Conservation (phyloP, 2,329 filamentous ascomycete species). For the Lecanoromycetidae sp. region DNA sequence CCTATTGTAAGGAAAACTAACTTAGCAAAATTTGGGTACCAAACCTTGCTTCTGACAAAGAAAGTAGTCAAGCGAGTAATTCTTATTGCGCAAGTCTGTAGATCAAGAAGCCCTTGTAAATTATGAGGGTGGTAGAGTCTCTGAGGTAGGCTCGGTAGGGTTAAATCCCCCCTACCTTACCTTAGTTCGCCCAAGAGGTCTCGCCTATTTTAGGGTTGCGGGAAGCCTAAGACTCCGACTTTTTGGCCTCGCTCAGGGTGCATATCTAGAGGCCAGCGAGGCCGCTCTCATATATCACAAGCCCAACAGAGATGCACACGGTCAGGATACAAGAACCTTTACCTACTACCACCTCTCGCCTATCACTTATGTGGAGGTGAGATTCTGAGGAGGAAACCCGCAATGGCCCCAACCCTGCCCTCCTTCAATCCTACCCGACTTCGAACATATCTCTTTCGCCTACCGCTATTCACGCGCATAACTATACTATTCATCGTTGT, state of each 20-base stretch:
- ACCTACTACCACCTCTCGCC: not conserved
- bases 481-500: slow-evolving; percentile 54
- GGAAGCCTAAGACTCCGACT: not conserved
- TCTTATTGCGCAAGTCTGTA: too few species aligned
- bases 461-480: slow-evolving; percentile 76
- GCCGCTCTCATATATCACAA: not conserved
- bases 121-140: too few species aligned
- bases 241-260: not conserved
- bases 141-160: too few species aligned
- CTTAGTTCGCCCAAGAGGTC: not conserved
- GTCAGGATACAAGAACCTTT: not conserved
- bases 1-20: too few species aligned
- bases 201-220: slow-evolving; percentile 4
- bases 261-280: not conserved
- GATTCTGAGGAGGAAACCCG: not conserved
- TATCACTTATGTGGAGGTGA: not conserved
- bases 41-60: too few species aligned
- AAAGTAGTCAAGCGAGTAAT: too few species aligned
- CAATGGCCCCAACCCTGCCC: slow-evolving; percentile 36
- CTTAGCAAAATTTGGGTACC: too few species aligned
- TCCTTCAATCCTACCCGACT: slow-evolving; percentile 60
- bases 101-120: too few species aligned
- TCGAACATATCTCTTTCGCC: slow-evolving; percentile 66
- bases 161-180: too few species aligned
- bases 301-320: not conserved